Evolutionary conservation across 1,284 basidiomycete genomes (phyloP).

Genomic region (Schizophyllum amplum): DNA sequence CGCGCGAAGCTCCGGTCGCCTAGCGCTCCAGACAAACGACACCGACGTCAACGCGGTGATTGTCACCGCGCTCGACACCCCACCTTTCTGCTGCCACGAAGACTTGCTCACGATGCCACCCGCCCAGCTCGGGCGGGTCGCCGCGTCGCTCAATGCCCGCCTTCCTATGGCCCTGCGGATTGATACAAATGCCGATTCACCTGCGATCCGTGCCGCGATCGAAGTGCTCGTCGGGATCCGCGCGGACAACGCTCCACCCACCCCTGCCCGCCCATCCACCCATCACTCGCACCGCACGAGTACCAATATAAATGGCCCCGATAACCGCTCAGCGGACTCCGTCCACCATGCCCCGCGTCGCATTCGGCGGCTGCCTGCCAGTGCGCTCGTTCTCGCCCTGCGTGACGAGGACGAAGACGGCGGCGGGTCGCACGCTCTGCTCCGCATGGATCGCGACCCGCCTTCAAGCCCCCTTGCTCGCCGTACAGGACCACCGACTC

Average conservation of each 20-base stretch:
- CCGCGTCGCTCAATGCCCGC: slow-evolving; percentile 35
- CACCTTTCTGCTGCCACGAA: slow-evolving; percentile 56
- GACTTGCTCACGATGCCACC: slow-evolving; percentile 50
- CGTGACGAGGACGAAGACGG: neutral
- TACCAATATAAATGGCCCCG: too few relatives aligned
- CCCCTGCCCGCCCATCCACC: neutral
- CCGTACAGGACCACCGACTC: neutral
- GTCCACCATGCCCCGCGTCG: neutral
- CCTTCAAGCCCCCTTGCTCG: neutral
- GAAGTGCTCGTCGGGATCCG: neutral
- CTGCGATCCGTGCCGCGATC: neutral
- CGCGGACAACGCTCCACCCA: neutral
- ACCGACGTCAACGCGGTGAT: slow-evolving; percentile 40
- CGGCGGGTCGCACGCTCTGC: neutral
- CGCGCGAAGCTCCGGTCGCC: slow-evolving; percentile 10
- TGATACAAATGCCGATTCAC: slow-evolving; percentile 13
- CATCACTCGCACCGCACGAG: neutral
- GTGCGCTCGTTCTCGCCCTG: neutral
- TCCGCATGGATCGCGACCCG: neutral
- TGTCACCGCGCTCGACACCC: slow-evolving; percentile 40
- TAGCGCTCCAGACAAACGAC: slow-evolving; percentile 47
- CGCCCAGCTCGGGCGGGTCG: slow-evolving; percentile 35
- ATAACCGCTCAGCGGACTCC: neutral
- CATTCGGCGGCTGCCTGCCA: neutral
- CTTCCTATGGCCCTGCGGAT: slow-evolving; percentile 41